Evolutionary conservation across 148 eudicot genomes (phyloP).

Genomic region (Pouteria glomerata): DNA sequence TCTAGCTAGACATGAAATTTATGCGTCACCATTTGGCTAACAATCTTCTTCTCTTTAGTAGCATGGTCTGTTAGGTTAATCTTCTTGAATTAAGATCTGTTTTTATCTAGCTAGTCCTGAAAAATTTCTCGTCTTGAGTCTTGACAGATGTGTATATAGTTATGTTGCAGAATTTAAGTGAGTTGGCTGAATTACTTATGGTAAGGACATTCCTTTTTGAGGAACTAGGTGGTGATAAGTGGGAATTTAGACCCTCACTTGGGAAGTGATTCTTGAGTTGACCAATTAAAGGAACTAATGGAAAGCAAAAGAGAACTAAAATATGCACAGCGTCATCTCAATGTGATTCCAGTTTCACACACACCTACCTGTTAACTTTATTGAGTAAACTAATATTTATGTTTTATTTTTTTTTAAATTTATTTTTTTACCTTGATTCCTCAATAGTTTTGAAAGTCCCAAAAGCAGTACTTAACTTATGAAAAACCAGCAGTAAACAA

Average conservation of each 20-base stretch:
- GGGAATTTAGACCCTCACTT: neutral
- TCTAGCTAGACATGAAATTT: neutral
- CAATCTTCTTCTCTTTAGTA: too few relatives aligned
- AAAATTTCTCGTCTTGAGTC: neutral
- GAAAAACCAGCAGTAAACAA: too few relatives aligned
- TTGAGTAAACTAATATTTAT: neutral
- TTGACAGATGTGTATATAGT: neutral
- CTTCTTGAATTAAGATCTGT: neutral
- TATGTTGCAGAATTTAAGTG: neutral
- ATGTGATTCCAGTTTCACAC: neutral
- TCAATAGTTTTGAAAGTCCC: too few relatives aligned
- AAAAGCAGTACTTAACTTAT: too few relatives aligned
- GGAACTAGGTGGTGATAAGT: neutral
- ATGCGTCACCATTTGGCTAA: too few relatives aligned
- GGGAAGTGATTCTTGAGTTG: slow-evolving; percentile 2
- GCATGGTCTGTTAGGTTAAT: neutral
- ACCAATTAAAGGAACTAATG: neutral
- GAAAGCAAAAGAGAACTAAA: too few relatives aligned
- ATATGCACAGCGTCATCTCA: neutral
- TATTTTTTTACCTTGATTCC: too few relatives aligned
- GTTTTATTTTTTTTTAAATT: too few relatives aligned
- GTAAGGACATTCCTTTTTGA: neutral
- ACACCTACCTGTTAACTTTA: neutral
- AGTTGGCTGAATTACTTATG: neutral
- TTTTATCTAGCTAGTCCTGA: neutral